Evolutionary conservation across 106 monocot species (phyloP).

Genomic region (Dioscorea zingiberensis): DNA sequence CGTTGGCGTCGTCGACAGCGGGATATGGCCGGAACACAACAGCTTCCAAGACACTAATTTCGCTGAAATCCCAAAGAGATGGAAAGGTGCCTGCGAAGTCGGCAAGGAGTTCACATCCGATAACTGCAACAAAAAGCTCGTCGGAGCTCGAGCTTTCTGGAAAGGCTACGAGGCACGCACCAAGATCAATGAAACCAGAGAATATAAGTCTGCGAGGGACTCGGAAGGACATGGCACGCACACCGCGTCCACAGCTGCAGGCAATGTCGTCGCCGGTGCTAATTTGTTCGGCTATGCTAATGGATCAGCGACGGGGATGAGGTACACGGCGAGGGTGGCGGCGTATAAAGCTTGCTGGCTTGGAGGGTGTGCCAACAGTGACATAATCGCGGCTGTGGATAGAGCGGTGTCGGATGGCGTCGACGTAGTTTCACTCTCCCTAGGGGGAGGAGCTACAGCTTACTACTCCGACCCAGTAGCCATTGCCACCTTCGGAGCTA

Average conservation of each 20-base stretch:
- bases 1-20: constrained; percentile 23
- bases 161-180: constrained; percentile 18
- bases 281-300: constrained; percentile 22
- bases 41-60: constrained; percentile 11
- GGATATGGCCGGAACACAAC: constrained; percentile 19
- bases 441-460: constrained; percentile 16
- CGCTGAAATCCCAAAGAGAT: neutral
- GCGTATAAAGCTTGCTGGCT: constrained; percentile 39
- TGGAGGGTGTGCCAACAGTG: constrained; percentile 22
- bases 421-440: constrained; percentile 34
- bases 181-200: constrained; percentile 14
- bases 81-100: constrained; percentile 12
- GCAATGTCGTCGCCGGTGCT: constrained; percentile 12
- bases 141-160: constrained; percentile 25
- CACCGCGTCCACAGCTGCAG: constrained; percentile 41
- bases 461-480: constrained; percentile 21
- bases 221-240: constrained; percentile 43
- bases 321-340: constrained; percentile 8
- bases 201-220: constrained; percentile 32
- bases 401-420: constrained; percentile 26
- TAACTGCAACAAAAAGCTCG: constrained; percentile 22
- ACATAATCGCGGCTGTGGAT: constrained; percentile 31
- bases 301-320: constrained; percentile 17
- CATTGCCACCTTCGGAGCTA: constrained; percentile 24
- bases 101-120: constrained; percentile 11